These are phyloP conservation scores for Umbilicaria muhlenbergii DNA, from an alignment of 495 filamentous ascomycete species.

Conservation along the genomic window DNA sequence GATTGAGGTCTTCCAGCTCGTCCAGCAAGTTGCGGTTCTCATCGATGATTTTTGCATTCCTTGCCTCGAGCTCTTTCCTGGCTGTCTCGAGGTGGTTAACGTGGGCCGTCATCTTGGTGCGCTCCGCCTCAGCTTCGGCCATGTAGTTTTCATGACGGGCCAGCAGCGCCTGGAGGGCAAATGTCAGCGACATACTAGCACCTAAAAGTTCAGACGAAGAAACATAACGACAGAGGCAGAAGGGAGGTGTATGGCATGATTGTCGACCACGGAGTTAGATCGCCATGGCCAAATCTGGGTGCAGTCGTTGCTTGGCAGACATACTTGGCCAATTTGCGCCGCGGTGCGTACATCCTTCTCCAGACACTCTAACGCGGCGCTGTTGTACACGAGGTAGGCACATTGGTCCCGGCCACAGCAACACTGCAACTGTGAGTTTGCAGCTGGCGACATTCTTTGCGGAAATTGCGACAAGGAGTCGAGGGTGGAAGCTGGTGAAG, in stretches of 20 bases:
- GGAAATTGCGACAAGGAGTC: constrained; percentile 9
- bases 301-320: constrained; percentile 3
- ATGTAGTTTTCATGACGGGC: constrained; percentile 87
- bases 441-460: constrained; percentile 2
- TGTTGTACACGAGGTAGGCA: constrained; percentile 62
- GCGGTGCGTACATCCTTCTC: constrained; percentile 78
- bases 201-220: neutral
- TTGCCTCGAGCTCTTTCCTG: constrained; percentile 54
- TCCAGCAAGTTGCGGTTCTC: constrained; percentile 68
- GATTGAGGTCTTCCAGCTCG: constrained; percentile 70
- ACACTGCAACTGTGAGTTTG: constrained; percentile 28
- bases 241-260: too few species aligned
- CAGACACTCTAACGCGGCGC: constrained; percentile 58
- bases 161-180: constrained; percentile 71
- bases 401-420: constrained; percentile 79
- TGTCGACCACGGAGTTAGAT: neutral
- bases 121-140: constrained; percentile 73
- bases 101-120: constrained; percentile 46
- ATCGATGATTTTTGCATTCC: constrained; percentile 56
- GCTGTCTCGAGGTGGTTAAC: constrained; percentile 67
- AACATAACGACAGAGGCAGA: too few species aligned
- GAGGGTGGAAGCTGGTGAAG: constrained; percentile 4
- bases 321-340: constrained; percentile 78
- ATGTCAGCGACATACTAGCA: constrained; percentile 39
- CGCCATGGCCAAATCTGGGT: neutral